phyloP scores from a whole-genome alignment of 805 yeast species.

The Pichia nanzhaoensis region DNA sequence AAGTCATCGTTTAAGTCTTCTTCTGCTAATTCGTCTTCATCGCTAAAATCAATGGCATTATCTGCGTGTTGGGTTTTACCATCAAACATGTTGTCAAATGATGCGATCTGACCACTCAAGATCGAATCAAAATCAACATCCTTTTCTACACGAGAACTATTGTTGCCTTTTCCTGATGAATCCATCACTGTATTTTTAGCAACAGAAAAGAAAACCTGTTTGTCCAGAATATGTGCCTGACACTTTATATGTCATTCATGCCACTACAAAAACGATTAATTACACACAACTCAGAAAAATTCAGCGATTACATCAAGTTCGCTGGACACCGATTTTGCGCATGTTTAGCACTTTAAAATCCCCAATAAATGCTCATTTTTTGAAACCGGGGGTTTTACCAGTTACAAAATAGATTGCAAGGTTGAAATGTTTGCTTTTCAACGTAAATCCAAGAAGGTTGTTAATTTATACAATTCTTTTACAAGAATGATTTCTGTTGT shows the following conservation, averaged over 20 bases:
- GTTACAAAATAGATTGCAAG: too few relatives aligned
- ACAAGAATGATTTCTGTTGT: slow-evolving; percentile 16
- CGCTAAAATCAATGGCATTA: slow-evolving; percentile 91
- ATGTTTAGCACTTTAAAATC: too few relatives aligned
- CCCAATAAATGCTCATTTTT: too few relatives aligned
- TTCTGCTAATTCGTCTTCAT: slow-evolving; percentile 90
- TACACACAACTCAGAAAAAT: too few relatives aligned
- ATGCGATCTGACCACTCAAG: slow-evolving; percentile 30
- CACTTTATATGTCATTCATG: too few relatives aligned
- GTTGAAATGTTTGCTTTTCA: neutral
- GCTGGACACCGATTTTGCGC: too few relatives aligned
- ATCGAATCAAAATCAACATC: slow-evolving; percentile 30
- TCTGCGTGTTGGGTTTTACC: slow-evolving; percentile 71
- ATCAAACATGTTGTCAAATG: slow-evolving; percentile 30
- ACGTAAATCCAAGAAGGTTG: neutral
- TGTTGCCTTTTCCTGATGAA: neutral
- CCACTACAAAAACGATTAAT: too few relatives aligned
- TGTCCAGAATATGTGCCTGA: too few relatives aligned
- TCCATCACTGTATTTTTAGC: neutral
- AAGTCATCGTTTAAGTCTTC: slow-evolving; percentile 35
- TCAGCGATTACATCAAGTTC: too few relatives aligned
- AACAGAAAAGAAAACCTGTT: too few relatives aligned
- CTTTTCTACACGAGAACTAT: neutral
- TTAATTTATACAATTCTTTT: neutral
- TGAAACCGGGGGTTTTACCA: too few relatives aligned